Evolutionary conservation across 2,329 filamentous ascomycete species (phyloP).

Genomic region (Colletotrichum siamense): DNA sequence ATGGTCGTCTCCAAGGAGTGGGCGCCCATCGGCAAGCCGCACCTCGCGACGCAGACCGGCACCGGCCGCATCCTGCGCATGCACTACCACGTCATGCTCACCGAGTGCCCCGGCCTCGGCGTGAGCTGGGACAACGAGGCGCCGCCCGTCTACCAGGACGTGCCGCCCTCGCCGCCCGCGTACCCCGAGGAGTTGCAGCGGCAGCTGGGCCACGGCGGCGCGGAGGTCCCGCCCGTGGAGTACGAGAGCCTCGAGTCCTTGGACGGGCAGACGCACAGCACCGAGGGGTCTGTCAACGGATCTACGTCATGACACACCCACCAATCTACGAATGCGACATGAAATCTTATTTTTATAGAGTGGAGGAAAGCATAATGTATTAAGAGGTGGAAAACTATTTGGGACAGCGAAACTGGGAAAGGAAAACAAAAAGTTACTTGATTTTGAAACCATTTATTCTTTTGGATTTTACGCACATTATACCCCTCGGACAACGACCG

Average conservation of each 20-base stretch:
- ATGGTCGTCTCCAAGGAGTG: slow-evolving; percentile 95
- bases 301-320: not conserved
- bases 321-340: not conserved
- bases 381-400: not conserved
- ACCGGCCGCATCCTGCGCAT: slow-evolving; percentile 90
- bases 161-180: slow-evolving; percentile 82
- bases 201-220: not conserved
- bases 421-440: slow-evolving; percentile 9
- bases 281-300: slow-evolving; percentile 5
- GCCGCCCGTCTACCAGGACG: slow-evolving; percentile 92
- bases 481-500: slow-evolving; percentile 14
- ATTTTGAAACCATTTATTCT: not conserved
- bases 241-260: slow-evolving; percentile 46
- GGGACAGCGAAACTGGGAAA: not conserved
- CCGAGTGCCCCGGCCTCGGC: slow-evolving; percentile 83
- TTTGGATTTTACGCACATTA: slow-evolving; percentile 14
- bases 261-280: slow-evolving; percentile 26
- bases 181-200: slow-evolving; percentile 51
- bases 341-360: not conserved
- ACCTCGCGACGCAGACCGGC: slow-evolving; percentile 81
- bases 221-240: slow-evolving; percentile 35
- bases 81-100: slow-evolving; percentile 85
- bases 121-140: slow-evolving; percentile 98
- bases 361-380: not conserved
- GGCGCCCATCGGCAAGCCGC: slow-evolving; percentile 70